phyloP scores from a whole-genome alignment of 805 yeast species.

The Saccharomycopsis lassenensis region DNA sequence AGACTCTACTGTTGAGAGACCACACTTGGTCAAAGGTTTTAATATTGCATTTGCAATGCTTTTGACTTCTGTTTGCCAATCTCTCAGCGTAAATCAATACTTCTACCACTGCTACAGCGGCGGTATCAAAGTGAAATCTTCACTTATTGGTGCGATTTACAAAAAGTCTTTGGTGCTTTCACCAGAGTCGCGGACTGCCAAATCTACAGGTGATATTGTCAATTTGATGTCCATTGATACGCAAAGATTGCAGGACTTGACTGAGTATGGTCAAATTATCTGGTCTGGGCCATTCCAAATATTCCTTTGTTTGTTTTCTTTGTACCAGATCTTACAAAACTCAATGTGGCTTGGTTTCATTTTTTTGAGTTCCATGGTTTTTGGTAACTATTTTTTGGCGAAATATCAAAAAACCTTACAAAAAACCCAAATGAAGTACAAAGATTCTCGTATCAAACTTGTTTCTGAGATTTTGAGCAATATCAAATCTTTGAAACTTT shows the following conservation, averaged over 20 bases:
- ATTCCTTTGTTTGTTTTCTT: slow-evolving; percentile 57
- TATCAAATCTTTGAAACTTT: slow-evolving; percentile 83
- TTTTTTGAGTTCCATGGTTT: slow-evolving; percentile 68
- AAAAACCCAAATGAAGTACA: slow-evolving; percentile 75
- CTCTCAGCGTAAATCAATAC: slow-evolving; percentile 68
- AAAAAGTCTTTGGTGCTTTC: slow-evolving; percentile 59
- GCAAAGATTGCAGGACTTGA: slow-evolving; percentile 75
- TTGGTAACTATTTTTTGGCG: slow-evolving; percentile 63
- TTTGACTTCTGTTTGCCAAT: slow-evolving; percentile 62
- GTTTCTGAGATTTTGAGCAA: slow-evolving; percentile 83
- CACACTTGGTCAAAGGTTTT: slow-evolving; percentile 64
- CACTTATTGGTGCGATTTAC: slow-evolving; percentile 57
- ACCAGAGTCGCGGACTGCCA: slow-evolving; percentile 56
- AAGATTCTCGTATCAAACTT: slow-evolving; percentile 86
- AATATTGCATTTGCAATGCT: slow-evolving; percentile 73
- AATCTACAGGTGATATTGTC: slow-evolving; percentile 87
- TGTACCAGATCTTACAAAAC: slow-evolving; percentile 65
- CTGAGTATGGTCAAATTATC: slow-evolving; percentile 64
- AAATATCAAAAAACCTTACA: slow-evolving; percentile 61
- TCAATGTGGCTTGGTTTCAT: slow-evolving; percentile 96
- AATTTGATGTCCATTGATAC: slow-evolving; percentile 92
- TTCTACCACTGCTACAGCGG: slow-evolving; percentile 63
- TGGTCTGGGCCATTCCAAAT: slow-evolving; percentile 96
- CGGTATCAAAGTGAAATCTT: slow-evolving; percentile 66
- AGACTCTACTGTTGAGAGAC: slow-evolving; percentile 26